Base-by-base conservation (phyloP, 2,329 filamentous ascomycete species). In the Alternaria metachromatica region DNA sequence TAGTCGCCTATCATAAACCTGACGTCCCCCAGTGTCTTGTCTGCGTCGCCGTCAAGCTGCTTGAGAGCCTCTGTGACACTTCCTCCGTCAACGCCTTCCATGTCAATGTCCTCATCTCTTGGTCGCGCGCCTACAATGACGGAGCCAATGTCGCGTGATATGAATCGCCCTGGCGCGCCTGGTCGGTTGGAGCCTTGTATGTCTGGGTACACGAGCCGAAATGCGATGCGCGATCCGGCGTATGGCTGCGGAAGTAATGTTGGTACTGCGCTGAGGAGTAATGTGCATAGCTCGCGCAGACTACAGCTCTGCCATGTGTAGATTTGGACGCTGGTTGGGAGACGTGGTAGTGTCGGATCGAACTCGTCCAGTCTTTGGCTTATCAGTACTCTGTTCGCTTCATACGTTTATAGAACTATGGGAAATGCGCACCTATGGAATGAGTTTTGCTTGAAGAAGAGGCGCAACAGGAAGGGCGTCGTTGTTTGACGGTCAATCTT, bases 1-100 rank as follows among this genome's bases (percentile, higher is more conserved):
- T 92, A 97, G 80, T 98, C 95, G 1, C 95, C 95, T 66, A 96
- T 91, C 11, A 97, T 91, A 74, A 97, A 97, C 21, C 90, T 87
- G 33, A 88, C 89, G 58, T 96, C 92, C 41, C 85, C 85, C 30
- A 98, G 81, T 9, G 92, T 94, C 82, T 91, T 95, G 26, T 89
- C 85, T 11, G 88, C 86, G 26, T 92, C 89, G 6, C 87, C 87
- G 33, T 84, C 84, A 58, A 87, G 79, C 49, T 84, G 76, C 25
- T 82, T 82, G 43, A 82, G 71, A 51, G 76, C 67, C 53, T 77
- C 76, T 66, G 72, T 71, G 0, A 76, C 68, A 23, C 55, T 63
- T 20, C 58, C 62, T 5, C 48, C 68, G 1, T 70, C 68, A 0
- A 18, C 69, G 49, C 60, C 68, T 3, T 54, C 63, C 59, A 64